phyloP scores from a whole-genome alignment of 2,329 filamentous ascomycete genomes.

The Harringtonia aguacate region DNA sequence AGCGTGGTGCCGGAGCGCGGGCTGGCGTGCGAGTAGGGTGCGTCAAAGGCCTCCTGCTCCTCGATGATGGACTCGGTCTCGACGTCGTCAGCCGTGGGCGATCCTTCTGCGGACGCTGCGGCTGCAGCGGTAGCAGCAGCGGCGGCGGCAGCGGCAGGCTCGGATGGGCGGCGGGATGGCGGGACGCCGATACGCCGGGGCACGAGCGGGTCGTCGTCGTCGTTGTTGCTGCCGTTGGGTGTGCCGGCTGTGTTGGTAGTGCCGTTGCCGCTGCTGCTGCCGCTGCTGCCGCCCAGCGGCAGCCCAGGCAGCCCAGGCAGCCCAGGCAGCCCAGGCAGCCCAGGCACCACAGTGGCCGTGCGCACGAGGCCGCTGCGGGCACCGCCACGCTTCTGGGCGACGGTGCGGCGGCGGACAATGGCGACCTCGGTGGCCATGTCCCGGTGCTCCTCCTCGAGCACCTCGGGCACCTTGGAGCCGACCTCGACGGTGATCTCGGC shows the following conservation, averaged over 20 bases:
- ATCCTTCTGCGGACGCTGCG: neutral
- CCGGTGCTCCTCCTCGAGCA: constrained; percentile 61
- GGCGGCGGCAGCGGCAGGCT: too few species aligned
- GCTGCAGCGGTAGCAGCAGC: neutral
- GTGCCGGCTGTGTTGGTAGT: constrained; percentile 4
- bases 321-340: constrained; percentile 8
- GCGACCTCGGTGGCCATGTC: constrained; percentile 71
- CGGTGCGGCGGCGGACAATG: constrained; percentile 64
- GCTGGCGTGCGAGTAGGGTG: constrained; percentile 61
- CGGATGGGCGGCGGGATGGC: constrained; percentile 13
- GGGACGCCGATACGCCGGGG: constrained; percentile 35
- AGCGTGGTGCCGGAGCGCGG: constrained; percentile 61
- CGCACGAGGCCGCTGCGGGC: constrained; percentile 36
- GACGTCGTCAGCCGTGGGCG: neutral
- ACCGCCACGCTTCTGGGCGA: constrained; percentile 48
- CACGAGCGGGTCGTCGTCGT: constrained; percentile 40
- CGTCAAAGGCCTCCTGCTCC: constrained; percentile 52
- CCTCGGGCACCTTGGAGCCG: constrained; percentile 57
- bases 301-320: neutral
- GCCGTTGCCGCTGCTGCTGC: neutral
- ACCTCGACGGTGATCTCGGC: constrained; percentile 61
- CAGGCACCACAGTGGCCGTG: constrained; percentile 27
- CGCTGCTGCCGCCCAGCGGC: too few species aligned
- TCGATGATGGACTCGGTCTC: constrained; percentile 40
- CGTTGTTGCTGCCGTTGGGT: constrained; percentile 8